Base-by-base conservation (phyloP, 139 green algal genomes). In the Zygnema circumcarinatum region DNA sequence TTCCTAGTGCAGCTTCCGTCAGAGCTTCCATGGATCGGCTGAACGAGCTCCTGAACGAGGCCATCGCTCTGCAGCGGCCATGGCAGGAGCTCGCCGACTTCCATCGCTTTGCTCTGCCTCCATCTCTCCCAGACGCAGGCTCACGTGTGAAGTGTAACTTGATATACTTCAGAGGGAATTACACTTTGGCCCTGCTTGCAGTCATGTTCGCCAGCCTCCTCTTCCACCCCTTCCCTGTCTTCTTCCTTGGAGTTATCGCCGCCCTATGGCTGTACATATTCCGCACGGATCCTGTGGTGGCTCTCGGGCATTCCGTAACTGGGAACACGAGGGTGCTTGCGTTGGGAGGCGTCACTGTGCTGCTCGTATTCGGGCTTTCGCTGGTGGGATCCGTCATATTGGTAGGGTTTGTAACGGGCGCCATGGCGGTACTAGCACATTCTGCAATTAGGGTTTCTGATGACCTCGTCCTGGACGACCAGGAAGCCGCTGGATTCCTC, bases 131-230 rank as follows among this genome's bases (percentile, higher is more conserved):
- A 21, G 96, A 98, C 89, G 95, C 96, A 1, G 87, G 91, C 0
- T 69, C 69, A 0, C 92, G 96, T 1, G 78, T 98, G 73, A 86
- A 93, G 22, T 97, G 96, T 83, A 99, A 99, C 89, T 78, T 93
- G 1, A 83, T 81, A 2, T 99, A 99, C 92, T 99, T 99, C 89
- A 87, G 90, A 29, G 92, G 96, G 74, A 98, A 99, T 92, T 99
- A 99, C 89, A 72, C 94, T 25, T 91, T 98, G 21, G 86, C 96
- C 2, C 90, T 95, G 11, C 29, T 97, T 31, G 73, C 90, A 11
- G 94, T 94, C 1, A 90, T 95, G 1, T 83, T 89, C 0, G 76
- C 94, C 1, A 93, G 92, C 31, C 95, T 98, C 80, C 38, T 95
- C 21, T 91, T 94, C 74, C 91, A 97, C 81, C 95, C 95, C 1